Evolutionary conservation across 2,329 filamentous ascomycete species (phyloP).

Genomic region (Microsporum canis): DNA sequence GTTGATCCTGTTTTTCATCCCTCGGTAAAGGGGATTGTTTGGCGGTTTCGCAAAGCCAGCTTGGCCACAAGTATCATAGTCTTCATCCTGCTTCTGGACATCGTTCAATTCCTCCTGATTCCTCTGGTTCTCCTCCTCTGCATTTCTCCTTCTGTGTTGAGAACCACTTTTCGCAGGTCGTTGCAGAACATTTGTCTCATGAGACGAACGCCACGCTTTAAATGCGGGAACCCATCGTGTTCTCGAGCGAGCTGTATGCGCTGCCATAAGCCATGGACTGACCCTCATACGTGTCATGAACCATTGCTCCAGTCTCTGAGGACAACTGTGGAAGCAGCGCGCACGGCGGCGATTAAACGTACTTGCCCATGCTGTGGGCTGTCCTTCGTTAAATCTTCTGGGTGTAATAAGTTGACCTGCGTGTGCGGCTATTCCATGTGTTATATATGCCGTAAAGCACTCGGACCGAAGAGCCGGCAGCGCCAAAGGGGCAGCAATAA

Average conservation of each 20-base stretch:
- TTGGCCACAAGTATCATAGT: conserved; percentile 44
- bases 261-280: conserved; percentile 72
- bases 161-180: conserved; percentile 46
- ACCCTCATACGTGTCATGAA: conserved; percentile 85
- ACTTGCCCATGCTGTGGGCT: conserved; percentile 87
- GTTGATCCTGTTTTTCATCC: conserved; percentile 65
- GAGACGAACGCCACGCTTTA: conserved; percentile 63
- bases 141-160: conserved; percentile 41
- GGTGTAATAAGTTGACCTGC: conserved; percentile 95
- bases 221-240: conserved; percentile 61
- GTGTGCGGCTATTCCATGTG: conserved; percentile 97
- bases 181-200: conserved; percentile 57
- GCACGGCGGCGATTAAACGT: conserved; percentile 87
- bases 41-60: conserved; percentile 47
- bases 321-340: conserved; percentile 81
- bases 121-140: conserved; percentile 45
- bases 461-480: conserved; percentile 16
- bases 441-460: conserved; percentile 77
- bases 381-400: conserved; percentile 81
- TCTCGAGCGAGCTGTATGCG: conserved; percentile 62
- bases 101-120: conserved; percentile 38
- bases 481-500: conserved; percentile 16
- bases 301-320: conserved; percentile 69
- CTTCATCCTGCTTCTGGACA: conserved; percentile 31
- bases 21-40: conserved; percentile 39